These are phyloP conservation scores for Leccinum uliginosum DNA, from an alignment of 768 basidiomycete genomes.

Conservation along the genomic window DNA sequence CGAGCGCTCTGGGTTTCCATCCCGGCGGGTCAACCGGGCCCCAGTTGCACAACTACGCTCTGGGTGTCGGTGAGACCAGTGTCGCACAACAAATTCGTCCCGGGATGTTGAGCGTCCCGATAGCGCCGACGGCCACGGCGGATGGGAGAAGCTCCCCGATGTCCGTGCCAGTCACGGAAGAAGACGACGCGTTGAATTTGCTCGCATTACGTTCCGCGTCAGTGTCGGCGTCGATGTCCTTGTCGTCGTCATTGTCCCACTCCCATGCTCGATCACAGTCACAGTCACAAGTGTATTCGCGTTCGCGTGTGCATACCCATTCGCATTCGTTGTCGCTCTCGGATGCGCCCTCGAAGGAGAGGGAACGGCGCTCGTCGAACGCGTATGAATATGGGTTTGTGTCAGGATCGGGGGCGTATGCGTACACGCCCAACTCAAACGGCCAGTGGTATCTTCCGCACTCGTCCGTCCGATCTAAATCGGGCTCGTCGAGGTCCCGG, in stretches of 20 bases:
- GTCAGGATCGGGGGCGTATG: neutral
- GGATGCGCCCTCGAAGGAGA: neutral
- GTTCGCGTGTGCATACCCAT: neutral
- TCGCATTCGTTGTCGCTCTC: constrained; percentile 5
- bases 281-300: constrained; percentile 6
- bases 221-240: neutral
- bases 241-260: neutral
- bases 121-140: neutral
- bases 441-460: constrained; percentile 55
- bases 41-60: constrained; percentile 61
- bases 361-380: constrained; percentile 13
- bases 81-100: constrained; percentile 62
- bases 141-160: constrained; percentile 1
- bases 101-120: constrained; percentile 42
- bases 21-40: constrained; percentile 39
- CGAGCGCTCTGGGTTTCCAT: constrained; percentile 6
- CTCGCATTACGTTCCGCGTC: constrained; percentile 26
- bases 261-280: neutral
- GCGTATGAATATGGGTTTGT: constrained; percentile 10
- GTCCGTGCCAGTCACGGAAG: constrained; percentile 9
- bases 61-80: constrained; percentile 33
- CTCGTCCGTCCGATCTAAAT: constrained; percentile 45
- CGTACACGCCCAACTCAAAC: constrained; percentile 20
- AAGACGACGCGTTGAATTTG: constrained; percentile 26
- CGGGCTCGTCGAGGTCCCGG: constrained; percentile 33